Evolutionary conservation across 2,329 filamentous ascomycete species (phyloP), one percentile per base, ranked within the genome.

Genomic region (Colletotrichum karsti): DNA sequence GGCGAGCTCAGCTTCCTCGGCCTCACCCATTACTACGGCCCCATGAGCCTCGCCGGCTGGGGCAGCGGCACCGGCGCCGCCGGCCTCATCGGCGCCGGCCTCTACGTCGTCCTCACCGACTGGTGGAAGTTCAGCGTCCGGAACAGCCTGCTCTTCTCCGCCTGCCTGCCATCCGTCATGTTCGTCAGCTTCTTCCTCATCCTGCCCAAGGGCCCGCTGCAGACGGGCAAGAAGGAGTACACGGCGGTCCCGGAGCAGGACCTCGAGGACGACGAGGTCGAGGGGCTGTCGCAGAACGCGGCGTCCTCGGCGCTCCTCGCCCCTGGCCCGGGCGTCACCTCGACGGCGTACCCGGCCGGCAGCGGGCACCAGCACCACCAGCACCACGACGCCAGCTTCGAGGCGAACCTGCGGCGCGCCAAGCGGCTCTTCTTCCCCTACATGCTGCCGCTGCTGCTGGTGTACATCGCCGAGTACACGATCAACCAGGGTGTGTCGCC

Each of bases 401-500:
- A 71, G 13, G 73, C 78, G n/a, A 88, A 90, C 63, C 78, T 98
- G 35, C 82, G 81, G n/a, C 91, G 93, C 5, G 89, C 92, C 0
- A 86, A 82, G 69, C 84, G 86, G 0, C 84, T 98, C 2, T 91
- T 98, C 75, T 83, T 97, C 48, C 89, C 89, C 0, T 91, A 91
- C 78, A 98, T 99, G 94, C 85, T 97, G 4, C 96, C 96, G 0
- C 86, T 99, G 13, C 85, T 98, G 35, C 83, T 98, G 15, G 96
- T 99, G 30, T 99, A 98, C 78, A 88, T 98, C 37, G 94, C 95
- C 63, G 96, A 99, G 82, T 99, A 99, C 78, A 97, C 93, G 62
- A 98, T 98, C 80, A 98, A 98, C 81, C 95, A 97, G 82, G 95
- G 95, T 37, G 94, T 98, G 1, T 86, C 94, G 0, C 95, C 96